Evolutionary conservation across 1,284 basidiomycete species (phyloP).

Genomic region (Dichomitus squalens): DNA sequence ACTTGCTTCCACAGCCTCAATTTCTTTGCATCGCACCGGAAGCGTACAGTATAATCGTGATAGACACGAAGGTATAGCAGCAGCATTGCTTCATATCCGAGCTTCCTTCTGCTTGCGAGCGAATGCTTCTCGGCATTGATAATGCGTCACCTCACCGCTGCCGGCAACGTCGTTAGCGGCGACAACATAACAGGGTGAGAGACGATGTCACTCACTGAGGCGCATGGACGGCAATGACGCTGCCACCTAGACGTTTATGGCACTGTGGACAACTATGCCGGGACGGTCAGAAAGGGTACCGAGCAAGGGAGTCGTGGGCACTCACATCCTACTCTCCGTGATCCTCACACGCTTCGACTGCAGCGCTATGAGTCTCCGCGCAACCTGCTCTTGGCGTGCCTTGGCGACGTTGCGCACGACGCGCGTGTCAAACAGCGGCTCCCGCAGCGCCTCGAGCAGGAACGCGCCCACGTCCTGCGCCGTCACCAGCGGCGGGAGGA

Average conservation of each 20-base stretch:
- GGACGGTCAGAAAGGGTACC: background rate
- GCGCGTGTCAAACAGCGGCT: slow-evolving; percentile 66
- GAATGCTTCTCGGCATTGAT: slow-evolving; percentile 89
- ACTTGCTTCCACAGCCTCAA: too few species aligned
- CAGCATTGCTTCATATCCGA: slow-evolving; percentile 8
- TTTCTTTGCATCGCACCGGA: too few species aligned
- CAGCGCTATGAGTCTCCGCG: slow-evolving; percentile 70
- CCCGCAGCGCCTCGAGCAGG: slow-evolving; percentile 72
- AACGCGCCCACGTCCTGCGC: slow-evolving; percentile 82
- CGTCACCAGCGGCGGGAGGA: slow-evolving; percentile 87
- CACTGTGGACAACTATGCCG: slow-evolving; percentile 83
- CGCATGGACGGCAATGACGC: slow-evolving; percentile 92
- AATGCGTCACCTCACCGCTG: slow-evolving; percentile 93
- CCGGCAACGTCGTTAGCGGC: background rate
- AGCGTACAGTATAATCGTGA: background rate
- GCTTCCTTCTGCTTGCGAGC: slow-evolving; percentile 55
- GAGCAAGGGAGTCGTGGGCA: slow-evolving; percentile 13
- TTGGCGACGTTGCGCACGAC: slow-evolving; percentile 72
- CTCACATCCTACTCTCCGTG: slow-evolving; percentile 88
- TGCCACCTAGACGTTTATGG: slow-evolving; percentile 92
- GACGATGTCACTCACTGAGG: slow-evolving; percentile 57
- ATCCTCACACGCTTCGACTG: slow-evolving; percentile 88
- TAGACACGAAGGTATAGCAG: background rate
- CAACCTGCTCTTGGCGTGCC: slow-evolving; percentile 73
- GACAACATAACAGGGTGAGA: too few species aligned